A percentile compares a stretch with the other conserved stretches of the same genome.
Evolutionary conservation across 495 filamentous ascomycete species (phyloP).

Genomic region (Cercophora samala): DNA sequence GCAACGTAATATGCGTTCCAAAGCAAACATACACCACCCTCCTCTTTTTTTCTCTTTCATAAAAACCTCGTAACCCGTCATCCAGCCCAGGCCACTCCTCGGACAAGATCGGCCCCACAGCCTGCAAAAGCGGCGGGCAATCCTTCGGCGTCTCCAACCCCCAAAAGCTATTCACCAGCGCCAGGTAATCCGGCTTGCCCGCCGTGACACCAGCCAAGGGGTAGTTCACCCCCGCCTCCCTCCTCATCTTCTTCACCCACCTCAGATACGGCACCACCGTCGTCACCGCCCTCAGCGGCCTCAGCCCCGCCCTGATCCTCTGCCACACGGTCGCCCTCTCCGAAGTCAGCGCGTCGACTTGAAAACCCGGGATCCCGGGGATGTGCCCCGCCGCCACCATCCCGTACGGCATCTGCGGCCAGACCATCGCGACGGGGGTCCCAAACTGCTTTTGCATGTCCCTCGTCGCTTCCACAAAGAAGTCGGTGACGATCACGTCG

Average conservation of each 20-base stretch:
- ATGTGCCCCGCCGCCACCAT: slow-evolving; percentile 38
- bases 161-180: slow-evolving; percentile 43
- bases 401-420: slow-evolving; percentile 39
- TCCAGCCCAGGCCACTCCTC: slow-evolving; percentile 32
- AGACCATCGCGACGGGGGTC: slow-evolving; percentile 37
- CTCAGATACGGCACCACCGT: slow-evolving; percentile 27
- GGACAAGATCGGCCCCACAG: slow-evolving; percentile 38
- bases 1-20: slow-evolving; percentile 39
- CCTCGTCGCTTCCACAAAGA: slow-evolving; percentile 38
- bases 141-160: slow-evolving; percentile 41
- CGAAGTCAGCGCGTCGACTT: slow-evolving; percentile 35
- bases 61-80: slow-evolving; percentile 22
- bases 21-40: slow-evolving; percentile 38
- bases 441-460: slow-evolving; percentile 35
- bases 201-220: slow-evolving; percentile 18
- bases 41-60: slow-evolving; percentile 17
- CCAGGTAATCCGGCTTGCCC: slow-evolving; percentile 39
- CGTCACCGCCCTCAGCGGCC: slow-evolving; percentile 23
- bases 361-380: slow-evolving; percentile 40
- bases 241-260: slow-evolving; percentile 35
- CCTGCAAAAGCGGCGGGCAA: slow-evolving; percentile 34
- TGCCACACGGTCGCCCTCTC: slow-evolving; percentile 37
- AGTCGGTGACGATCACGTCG: slow-evolving; percentile 39
- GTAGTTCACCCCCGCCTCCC: slow-evolving; percentile 28
- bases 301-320: slow-evolving; percentile 33